Conservation (phyloP, 345 rosid species). For the Noccaea bulbosa region DNA sequence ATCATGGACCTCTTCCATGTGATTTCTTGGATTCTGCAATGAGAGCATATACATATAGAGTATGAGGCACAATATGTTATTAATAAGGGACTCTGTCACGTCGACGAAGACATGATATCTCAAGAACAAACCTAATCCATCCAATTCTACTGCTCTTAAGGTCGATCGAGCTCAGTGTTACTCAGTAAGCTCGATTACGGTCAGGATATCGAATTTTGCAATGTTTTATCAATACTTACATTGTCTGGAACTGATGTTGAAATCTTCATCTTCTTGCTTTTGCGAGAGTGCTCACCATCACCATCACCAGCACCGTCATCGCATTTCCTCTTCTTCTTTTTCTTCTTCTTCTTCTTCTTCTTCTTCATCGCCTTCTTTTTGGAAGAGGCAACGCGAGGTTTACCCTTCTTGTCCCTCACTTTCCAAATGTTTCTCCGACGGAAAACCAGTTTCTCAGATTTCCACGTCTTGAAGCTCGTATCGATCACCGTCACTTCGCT, state of each 20-base stretch:
- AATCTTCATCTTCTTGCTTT: slow-evolving; percentile 57
- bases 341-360: slow-evolving; percentile 41
- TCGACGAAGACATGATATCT: too few relatives aligned
- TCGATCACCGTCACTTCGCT: slow-evolving; percentile 96
- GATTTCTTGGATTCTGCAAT: slow-evolving; percentile 37
- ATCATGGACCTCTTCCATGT: slow-evolving; percentile 41
- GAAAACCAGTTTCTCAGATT: slow-evolving; percentile 78
- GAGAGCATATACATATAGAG: neutral
- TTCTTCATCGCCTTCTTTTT: slow-evolving; percentile 37
- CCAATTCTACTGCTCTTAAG: slow-evolving; percentile 11
- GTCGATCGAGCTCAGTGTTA: neutral
- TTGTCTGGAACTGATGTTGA: slow-evolving; percentile 31
- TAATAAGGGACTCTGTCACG: neutral
- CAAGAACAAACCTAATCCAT: slow-evolving; percentile 12
- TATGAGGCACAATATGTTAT: neutral
- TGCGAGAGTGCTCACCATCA: slow-evolving; percentile 41
- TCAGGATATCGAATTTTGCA: neutral
- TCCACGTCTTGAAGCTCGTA: slow-evolving; percentile 80
- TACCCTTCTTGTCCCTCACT: slow-evolving; percentile 81
- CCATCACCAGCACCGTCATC: slow-evolving; percentile 41
- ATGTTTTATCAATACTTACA: slow-evolving; percentile 8
- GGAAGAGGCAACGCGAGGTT: slow-evolving; percentile 50
- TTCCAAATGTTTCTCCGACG: slow-evolving; percentile 84
- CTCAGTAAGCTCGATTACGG: neutral
- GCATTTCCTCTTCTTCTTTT: slow-evolving; percentile 53